These are phyloP conservation scores for Microstegium vimineum DNA, from an alignment of 176 grass and related monocot species.

Conservation along the genomic window DNA sequence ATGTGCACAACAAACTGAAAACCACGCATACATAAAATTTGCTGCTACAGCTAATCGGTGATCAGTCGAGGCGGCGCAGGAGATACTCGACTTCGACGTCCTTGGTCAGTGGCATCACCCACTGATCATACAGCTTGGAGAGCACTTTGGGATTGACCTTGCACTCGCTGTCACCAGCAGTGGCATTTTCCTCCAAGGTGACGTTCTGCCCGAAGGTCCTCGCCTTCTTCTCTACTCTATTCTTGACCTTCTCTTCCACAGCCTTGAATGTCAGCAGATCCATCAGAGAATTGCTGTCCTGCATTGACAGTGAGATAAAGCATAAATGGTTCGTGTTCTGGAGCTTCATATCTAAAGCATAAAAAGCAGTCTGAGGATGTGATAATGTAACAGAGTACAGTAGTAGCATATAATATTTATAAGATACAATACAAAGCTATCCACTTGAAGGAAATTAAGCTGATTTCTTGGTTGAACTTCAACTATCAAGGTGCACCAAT, in stretches of 20 bases:
- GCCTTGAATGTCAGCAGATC: slow-evolving; percentile 76
- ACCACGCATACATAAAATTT: neutral
- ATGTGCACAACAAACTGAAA: neutral
- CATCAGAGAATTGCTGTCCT: slow-evolving; percentile 74
- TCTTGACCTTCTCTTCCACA: slow-evolving; percentile 90
- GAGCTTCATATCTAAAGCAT: neutral
- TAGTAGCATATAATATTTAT: neutral
- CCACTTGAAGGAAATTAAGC: neutral
- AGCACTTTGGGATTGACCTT: slow-evolving; percentile 70
- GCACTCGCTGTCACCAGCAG: slow-evolving; percentile 28
- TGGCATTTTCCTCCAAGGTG: slow-evolving; percentile 45
- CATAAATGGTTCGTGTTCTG: neutral
- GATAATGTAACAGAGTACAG: neutral
- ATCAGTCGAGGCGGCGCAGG: slow-evolving; percentile 71
- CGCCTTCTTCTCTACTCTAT: slow-evolving; percentile 86
- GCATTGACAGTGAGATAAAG: slow-evolving; percentile 14
- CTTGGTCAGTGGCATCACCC: slow-evolving; percentile 95
- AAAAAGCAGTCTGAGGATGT: neutral
- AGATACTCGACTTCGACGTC: slow-evolving; percentile 81
- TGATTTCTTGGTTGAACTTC: neutral
- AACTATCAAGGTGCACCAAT: neutral
- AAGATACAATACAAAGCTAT: neutral
- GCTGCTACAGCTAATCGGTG: neutral
- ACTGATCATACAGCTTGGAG: slow-evolving; percentile 71
- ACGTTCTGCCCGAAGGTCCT: slow-evolving; percentile 74